Percentiles rank a stretch among this genome's conserved stretches.
These are phyloP conservation scores for Populus alba DNA, from an alignment of 345 rosid species.

Conservation along the genomic window DNA sequence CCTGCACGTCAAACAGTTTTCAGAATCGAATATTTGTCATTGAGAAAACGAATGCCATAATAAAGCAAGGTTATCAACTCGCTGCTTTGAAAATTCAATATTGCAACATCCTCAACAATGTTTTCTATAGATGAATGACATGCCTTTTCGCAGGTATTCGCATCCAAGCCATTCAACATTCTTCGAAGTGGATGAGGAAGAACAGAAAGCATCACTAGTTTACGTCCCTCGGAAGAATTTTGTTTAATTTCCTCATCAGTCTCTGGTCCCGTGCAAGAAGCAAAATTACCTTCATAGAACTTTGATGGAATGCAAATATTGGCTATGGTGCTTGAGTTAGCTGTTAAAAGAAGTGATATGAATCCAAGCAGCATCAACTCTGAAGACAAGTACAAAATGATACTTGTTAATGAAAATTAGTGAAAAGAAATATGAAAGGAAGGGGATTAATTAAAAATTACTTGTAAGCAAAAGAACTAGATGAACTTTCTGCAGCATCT, in stretches of 20 bases:
- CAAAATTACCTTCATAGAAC: constrained; percentile 66
- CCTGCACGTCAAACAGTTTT: constrained; percentile 46
- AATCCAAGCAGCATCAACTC: constrained; percentile 98
- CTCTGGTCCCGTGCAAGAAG: constrained; percentile 74
- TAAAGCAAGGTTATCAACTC: not conserved
- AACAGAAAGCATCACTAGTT: constrained; percentile 37
- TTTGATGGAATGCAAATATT: constrained; percentile 82
- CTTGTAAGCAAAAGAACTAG: not conserved
- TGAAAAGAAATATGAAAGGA: not conserved
- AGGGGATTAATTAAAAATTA: not conserved
- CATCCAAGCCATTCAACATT: constrained; percentile 40
- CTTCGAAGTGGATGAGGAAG: constrained; percentile 47
- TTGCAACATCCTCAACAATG: not conserved
- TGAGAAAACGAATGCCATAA: not conserved
- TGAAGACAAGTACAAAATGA: constrained; percentile 31
- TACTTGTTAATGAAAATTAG: constrained; percentile 12
- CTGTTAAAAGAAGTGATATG: constrained; percentile 89
- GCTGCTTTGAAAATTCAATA: not conserved
- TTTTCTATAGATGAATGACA: constrained; percentile 15
- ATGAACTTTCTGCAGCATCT: not conserved
- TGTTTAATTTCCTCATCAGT: constrained; percentile 47
- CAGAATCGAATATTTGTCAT: not conserved
- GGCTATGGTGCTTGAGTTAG: constrained; percentile 76
- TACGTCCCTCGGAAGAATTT: constrained; percentile 47
- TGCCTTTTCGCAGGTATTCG: constrained; percentile 73